Conservation (phyloP, 2,329 filamentous ascomycete genomes). For the Niveomyces coronatus region DNA sequence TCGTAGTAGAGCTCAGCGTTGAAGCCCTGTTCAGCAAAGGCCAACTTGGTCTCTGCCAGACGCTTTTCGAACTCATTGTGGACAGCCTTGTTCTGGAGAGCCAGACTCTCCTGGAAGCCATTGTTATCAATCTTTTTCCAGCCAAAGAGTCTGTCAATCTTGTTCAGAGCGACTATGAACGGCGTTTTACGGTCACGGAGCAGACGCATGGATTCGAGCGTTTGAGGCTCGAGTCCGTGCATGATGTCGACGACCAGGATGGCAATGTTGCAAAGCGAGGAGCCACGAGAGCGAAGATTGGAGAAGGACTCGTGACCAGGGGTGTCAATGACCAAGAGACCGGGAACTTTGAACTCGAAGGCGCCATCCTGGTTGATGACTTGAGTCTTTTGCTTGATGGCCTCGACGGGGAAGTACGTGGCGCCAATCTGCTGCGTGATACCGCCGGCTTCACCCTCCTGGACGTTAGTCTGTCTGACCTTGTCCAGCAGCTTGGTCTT, state of each 20-base stretch:
- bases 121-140: slow-evolving; percentile 99
- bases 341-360: slow-evolving; percentile 96
- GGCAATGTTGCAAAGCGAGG: slow-evolving; percentile 97
- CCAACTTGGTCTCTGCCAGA: slow-evolving; percentile 81
- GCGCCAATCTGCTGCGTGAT: slow-evolving; percentile 99
- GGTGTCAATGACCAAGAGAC: slow-evolving; percentile 93
- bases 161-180: slow-evolving; percentile 98
- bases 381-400: slow-evolving; percentile 81
- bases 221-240: slow-evolving; percentile 97
- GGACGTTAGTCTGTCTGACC: slow-evolving; percentile 95
- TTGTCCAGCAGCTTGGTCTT: slow-evolving; percentile 99
- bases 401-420: slow-evolving; percentile 95
- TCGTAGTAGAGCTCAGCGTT: slow-evolving; percentile 95
- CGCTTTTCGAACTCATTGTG: slow-evolving; percentile 91
- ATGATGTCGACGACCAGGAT: slow-evolving; percentile 99
- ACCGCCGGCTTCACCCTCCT: slow-evolving; percentile 97
- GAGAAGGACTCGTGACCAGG: slow-evolving; percentile 99
- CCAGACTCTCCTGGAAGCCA: slow-evolving; percentile 87
- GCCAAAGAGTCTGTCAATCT: slow-evolving; percentile 97
- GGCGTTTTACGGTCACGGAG: slow-evolving; percentile 90
- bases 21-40: slow-evolving; percentile 93
- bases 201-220: slow-evolving; percentile 91
- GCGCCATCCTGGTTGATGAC: slow-evolving; percentile 85
- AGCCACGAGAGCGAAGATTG: slow-evolving; percentile 91
- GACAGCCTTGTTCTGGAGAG: slow-evolving; percentile 82